These are phyloP conservation scores for Epichloe sibirici DNA, from an alignment of 2,329 filamentous ascomycete species.

Conservation along the genomic window DNA sequence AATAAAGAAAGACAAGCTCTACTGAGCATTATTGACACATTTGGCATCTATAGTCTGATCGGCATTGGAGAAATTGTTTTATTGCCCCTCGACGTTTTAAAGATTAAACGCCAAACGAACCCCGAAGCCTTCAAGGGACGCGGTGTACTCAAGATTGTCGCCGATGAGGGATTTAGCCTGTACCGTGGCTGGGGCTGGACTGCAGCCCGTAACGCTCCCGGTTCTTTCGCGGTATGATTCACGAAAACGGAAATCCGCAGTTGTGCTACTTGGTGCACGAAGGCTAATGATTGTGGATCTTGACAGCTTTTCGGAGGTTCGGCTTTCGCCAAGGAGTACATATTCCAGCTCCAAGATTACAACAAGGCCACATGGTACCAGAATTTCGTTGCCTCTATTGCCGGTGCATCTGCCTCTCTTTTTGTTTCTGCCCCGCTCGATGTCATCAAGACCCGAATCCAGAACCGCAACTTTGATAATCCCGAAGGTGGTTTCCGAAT, in stretches of 20 bases:
- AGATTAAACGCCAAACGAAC: slow-evolving; percentile 99
- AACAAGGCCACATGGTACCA: slow-evolving; percentile 89
- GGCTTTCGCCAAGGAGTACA: slow-evolving; percentile 93
- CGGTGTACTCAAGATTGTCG: slow-evolving; percentile 77
- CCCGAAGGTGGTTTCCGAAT: slow-evolving; percentile 91
- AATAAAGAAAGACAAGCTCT: too few species aligned
- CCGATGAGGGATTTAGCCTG: slow-evolving; percentile 87
- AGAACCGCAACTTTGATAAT: slow-evolving; percentile 98
- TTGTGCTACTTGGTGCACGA: not conserved
- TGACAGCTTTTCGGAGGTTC: slow-evolving; percentile 92
- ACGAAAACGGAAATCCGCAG: not conserved
- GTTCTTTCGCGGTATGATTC: slow-evolving; percentile 80
- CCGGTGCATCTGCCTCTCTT: slow-evolving; percentile 87
- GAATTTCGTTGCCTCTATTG: slow-evolving; percentile 95
- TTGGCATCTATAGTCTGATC: slow-evolving; percentile 51
- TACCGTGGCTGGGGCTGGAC: slow-evolving; percentile 98
- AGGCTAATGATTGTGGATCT: not conserved
- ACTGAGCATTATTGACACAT: not conserved
- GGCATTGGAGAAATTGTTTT: slow-evolving; percentile 96
- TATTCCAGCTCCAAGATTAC: slow-evolving; percentile 85
- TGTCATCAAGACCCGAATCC: slow-evolving; percentile 96
- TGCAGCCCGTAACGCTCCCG: slow-evolving; percentile 89
- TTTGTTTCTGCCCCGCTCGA: slow-evolving; percentile 92
- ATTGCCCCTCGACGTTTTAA: slow-evolving; percentile 88
- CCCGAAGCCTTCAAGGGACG: slow-evolving; percentile 94